A percentile compares a stretch with the other conserved stretches of the same genome.
These are phyloP conservation scores for Teratosphaeria epicoccoides DNA, from an alignment of 2,329 filamentous ascomycete genomes.

Conservation along the genomic window DNA sequence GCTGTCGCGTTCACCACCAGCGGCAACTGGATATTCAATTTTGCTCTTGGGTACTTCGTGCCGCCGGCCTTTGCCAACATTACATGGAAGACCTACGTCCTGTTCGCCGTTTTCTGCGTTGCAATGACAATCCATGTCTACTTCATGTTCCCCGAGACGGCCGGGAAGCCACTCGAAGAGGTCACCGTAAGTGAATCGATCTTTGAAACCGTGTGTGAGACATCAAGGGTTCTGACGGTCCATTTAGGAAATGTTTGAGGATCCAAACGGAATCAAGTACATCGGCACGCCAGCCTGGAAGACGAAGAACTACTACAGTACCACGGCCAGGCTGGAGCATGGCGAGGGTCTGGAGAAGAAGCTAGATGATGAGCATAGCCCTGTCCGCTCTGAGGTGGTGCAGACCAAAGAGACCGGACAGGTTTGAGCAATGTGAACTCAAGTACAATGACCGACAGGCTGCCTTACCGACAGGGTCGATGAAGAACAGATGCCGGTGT, in stretches of 20 bases:
- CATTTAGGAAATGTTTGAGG: constrained; percentile 58
- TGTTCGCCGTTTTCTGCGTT: constrained; percentile 64
- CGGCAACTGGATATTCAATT: constrained; percentile 48
- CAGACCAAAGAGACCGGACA: too few species aligned
- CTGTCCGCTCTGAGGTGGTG: too few species aligned
- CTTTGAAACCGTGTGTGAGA: too few species aligned
- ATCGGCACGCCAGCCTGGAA: constrained; percentile 50
- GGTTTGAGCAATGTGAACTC: too few species aligned
- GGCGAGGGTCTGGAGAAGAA: constrained; percentile 13
- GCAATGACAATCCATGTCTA: constrained; percentile 59
- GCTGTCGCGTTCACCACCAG: constrained; percentile 51
- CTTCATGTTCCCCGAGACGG: constrained; percentile 53
- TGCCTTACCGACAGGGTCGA: too few species aligned
- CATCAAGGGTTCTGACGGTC: too few species aligned
- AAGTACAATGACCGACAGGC: too few species aligned
- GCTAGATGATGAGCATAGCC: too few species aligned
- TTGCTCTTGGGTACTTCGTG: constrained; percentile 48
- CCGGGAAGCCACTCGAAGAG: constrained; percentile 44
- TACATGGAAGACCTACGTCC: constrained; percentile 51
- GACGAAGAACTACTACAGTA: constrained; percentile 20
- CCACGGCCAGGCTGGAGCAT: constrained; percentile 13
- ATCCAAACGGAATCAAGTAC: constrained; percentile 27
- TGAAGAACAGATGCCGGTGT: too few species aligned
- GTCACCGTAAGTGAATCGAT: too few species aligned
- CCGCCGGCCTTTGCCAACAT: constrained; percentile 45